These are phyloP conservation scores for Solanum habrochaites DNA, from an alignment of 257 asterid species.

Conservation along the genomic window DNA sequence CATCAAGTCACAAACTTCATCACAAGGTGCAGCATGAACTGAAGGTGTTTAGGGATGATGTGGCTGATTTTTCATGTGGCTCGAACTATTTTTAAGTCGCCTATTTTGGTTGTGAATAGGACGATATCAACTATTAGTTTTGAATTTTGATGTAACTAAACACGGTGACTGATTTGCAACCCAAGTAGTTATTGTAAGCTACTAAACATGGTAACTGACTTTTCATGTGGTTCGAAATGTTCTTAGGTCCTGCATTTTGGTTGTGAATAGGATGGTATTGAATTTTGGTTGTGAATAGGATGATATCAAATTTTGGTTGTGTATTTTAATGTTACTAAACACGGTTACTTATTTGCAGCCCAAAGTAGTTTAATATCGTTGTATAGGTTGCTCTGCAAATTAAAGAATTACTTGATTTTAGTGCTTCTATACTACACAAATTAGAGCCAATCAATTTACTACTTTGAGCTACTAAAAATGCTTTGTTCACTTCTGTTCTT, in stretches of 20 bases:
- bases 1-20: not conserved
- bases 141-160: not conserved
- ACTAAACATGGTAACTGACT: not conserved
- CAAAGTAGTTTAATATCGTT: too few species aligned
- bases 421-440: too few species aligned
- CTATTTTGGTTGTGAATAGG: not conserved
- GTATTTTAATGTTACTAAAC: too few species aligned
- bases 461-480: too few species aligned
- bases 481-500: too few species aligned
- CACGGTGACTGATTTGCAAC: not conserved
- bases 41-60: not conserved
- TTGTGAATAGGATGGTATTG: not conserved
- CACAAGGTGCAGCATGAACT: not conserved
- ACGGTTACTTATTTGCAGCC: not conserved
- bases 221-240: not conserved
- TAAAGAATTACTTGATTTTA: too few species aligned
- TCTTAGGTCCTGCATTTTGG: too few species aligned
- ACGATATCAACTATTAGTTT: not conserved
- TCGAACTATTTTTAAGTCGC: not conserved
- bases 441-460: too few species aligned
- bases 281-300: not conserved
- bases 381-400: too few species aligned
- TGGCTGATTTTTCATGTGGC: not conserved
- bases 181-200: not conserved
- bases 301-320: too few species aligned